Evolutionary conservation across 73 alveolate species (phyloP), one percentile per base, ranked within the genome.

Genomic region (Vitrella brassicaformis): DNA sequence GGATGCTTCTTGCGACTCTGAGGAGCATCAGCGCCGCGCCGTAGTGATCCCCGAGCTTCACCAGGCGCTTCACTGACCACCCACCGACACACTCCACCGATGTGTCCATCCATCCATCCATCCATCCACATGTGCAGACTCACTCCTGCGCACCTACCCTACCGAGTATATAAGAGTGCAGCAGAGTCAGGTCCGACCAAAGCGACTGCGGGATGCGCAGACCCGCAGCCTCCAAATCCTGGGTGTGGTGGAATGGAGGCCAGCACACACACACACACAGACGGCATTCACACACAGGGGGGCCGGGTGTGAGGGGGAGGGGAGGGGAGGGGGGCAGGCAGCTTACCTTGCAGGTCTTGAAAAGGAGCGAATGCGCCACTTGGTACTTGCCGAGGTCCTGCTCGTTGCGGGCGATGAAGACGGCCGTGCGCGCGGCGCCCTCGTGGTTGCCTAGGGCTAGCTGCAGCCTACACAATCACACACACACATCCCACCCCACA

Each of bases 91-190:
- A n/a, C n/a, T n/a, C n/a, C n/a, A n/a, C n/a, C n/a, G n/a, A n/a
- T n/a, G n/a, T n/a, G n/a, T n/a, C n/a, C n/a, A n/a, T n/a, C n/a
- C n/a, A n/a, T n/a, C n/a, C n/a, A n/a, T n/a, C n/a, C n/a, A n/a
- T n/a, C n/a, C n/a, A n/a, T n/a, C n/a, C n/a, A n/a, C n/a, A n/a
- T n/a, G n/a, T n/a, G n/a, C n/a, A n/a, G n/a, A n/a, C n/a, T n/a
- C n/a, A n/a, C n/a, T n/a, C n/a, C n/a, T n/a, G n/a, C n/a, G n/a
- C n/a, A n/a, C n/a, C n/a, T n/a, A n/a, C n/a, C n/a, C n/a, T n/a
- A n/a, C n/a, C n/a, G n/a, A n/a, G n/a, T n/a, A n/a, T 87, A 87
- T 92, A 97, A 70, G 99, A 97, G 79, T 97, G 99, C 32, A 97
- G 81, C 22, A 95, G 88, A n/a, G n/a, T n/a, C n/a, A n/a, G n/a